phyloP scores from a whole-genome alignment of 176 grass and related monocot species.

The Metroxylon sagu region DNA sequence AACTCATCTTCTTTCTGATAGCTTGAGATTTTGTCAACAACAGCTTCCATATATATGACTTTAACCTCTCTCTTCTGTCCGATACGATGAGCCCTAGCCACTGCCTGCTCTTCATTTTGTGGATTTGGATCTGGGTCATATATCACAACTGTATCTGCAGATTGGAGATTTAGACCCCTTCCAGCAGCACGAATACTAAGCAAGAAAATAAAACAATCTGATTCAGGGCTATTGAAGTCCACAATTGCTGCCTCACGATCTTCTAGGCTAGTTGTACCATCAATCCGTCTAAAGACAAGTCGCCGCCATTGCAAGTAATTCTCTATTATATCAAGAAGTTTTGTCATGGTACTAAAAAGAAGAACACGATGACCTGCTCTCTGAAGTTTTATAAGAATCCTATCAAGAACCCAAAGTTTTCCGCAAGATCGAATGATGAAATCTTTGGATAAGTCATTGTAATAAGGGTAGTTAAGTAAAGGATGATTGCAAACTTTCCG shows the following conservation, averaged over 20 bases:
- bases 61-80: constrained; percentile 98
- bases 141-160: constrained; percentile 97
- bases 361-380: constrained; percentile 86
- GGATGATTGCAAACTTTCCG: constrained; percentile 99
- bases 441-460: constrained; percentile 60
- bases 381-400: constrained; percentile 94
- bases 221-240: constrained; percentile 85
- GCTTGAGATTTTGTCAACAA: constrained; percentile 93
- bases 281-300: constrained; percentile 88
- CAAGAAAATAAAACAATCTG: constrained; percentile 98
- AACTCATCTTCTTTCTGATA: constrained; percentile 99
- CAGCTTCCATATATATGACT: constrained; percentile 97
- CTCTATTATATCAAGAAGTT: constrained; percentile 96
- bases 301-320: constrained; percentile 90
- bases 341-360: constrained; percentile 99
- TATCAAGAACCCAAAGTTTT: constrained; percentile 97
- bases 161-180: constrained; percentile 97
- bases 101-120: constrained; percentile 98
- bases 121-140: constrained; percentile 98
- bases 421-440: constrained; percentile 92
- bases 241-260: constrained; percentile 90
- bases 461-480: constrained; percentile 77
- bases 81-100: constrained; percentile 97
- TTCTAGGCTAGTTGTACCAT: constrained; percentile 95
- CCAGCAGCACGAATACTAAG: constrained; percentile 99